Conservation (phyloP, 148 eudicot genomes). For the Amaranthus hypochondriacus region DNA sequence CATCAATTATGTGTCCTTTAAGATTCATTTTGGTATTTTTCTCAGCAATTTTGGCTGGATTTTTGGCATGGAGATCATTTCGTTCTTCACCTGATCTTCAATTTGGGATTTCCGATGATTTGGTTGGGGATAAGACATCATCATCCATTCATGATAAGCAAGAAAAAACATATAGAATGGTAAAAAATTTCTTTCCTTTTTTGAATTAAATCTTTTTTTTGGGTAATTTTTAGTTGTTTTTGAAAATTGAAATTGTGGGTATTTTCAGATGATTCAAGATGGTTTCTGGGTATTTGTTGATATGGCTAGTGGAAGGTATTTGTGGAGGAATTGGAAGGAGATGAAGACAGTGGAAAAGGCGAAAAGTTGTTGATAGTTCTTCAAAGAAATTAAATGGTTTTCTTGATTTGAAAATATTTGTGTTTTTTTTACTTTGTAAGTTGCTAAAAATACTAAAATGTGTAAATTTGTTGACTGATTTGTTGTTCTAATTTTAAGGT, state of each 20-base stretch:
- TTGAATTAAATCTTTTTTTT: background rate
- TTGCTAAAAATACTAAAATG: slow-evolving; percentile 12
- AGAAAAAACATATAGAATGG: slow-evolving; percentile 32
- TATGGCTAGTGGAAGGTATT: slow-evolving; percentile 75
- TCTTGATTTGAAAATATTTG: background rate
- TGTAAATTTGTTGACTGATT: slow-evolving; percentile 22
- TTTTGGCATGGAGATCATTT: slow-evolving; percentile 56
- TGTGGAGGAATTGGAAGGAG: slow-evolving; percentile 60
- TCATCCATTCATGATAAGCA: slow-evolving; percentile 24
- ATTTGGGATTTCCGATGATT: slow-evolving; percentile 22
- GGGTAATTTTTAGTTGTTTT: background rate
- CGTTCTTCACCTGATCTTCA: slow-evolving; percentile 31
- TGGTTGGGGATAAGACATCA: slow-evolving; percentile 14
- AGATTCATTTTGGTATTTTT: slow-evolving; percentile 65
- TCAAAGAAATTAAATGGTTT: background rate
- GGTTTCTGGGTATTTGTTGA: slow-evolving; percentile 66
- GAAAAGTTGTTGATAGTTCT: slow-evolving; percentile 22
- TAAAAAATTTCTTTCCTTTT: background rate
- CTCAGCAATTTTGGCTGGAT: slow-evolving; percentile 67
- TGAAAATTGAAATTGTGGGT: slow-evolving; percentile 1
- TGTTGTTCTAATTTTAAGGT: slow-evolving; percentile 2
- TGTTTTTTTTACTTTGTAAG: slow-evolving; percentile 13
- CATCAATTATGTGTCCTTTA: slow-evolving; percentile 57
- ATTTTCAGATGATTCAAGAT: slow-evolving; percentile 39
- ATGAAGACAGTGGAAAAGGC: slow-evolving; percentile 38